Evolutionary conservation across 108 stramenopile species (phyloP).

Genomic region (Pseudonitzschia multistriata): DNA sequence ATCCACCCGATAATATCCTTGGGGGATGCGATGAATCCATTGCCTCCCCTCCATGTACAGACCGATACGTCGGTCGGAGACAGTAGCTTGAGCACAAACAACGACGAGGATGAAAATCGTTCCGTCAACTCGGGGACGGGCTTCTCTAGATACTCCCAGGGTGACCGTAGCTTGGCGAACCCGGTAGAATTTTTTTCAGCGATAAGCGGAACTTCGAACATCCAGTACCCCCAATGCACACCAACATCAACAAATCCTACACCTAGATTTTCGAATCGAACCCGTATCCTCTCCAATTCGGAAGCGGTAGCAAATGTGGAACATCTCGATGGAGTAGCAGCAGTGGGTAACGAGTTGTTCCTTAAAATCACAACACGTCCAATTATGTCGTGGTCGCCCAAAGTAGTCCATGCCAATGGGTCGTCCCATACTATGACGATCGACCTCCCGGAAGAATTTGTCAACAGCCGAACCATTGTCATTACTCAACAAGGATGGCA

Average conservation of each 20-base stretch:
- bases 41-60: slow-evolving; percentile 1
- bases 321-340: neutral
- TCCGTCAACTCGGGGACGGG: neutral
- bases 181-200: neutral
- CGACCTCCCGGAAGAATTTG: slow-evolving; percentile 5
- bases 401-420: neutral
- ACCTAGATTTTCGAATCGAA: neutral
- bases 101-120: slow-evolving; percentile 3
- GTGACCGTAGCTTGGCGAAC: neutral
- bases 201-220: neutral
- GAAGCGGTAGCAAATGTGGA: slow-evolving; percentile 3
- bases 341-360: neutral
- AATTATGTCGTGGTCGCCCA: slow-evolving; percentile 9
- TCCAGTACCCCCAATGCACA: neutral
- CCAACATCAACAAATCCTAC: neutral
- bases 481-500: slow-evolving; percentile 9
- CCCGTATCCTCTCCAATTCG: neutral
- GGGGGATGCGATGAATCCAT: neutral
- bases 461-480: neutral
- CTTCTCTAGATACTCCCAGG: neutral
- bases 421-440: slow-evolving; percentile 8
- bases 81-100: neutral
- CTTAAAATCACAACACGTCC: slow-evolving; percentile 13
- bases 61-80: neutral
- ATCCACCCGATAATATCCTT: too few relatives aligned